Evolutionary conservation across 1,139 yeast species (phyloP), one percentile per base, ranked within the genome.

Genomic region (Meyerozyma smithsonii): DNA sequence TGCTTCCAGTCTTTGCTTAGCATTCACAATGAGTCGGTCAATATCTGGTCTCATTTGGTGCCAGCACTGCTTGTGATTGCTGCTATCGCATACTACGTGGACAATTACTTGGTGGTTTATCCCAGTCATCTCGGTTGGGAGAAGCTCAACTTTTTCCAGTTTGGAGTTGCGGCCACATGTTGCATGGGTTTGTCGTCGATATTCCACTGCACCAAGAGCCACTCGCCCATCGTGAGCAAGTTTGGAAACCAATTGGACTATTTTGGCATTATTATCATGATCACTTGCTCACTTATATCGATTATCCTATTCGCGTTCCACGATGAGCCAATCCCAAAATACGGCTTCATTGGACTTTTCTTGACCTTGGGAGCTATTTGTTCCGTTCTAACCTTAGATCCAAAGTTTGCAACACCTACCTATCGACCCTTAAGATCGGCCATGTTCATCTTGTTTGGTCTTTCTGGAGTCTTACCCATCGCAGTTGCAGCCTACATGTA

Each of bases 161-260:
- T 71, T 55, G 74, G 65, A 1, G 25, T 56, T 2, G 74, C 74
- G 3, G 64, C 63, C 17, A 62, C 71, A n/a, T 46, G 54, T 2
- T 89, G 96, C 54, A 63, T 90, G 46, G 74, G 79, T 35, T 70
- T 85, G 69, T 84, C 95, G 28, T 84, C 95, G 15, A 62, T 74
- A 1, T 89, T 84, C 62, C 97, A 89, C 55, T 74, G 85, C 44
- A 52, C 87, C 41, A 88, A 87, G 55, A 72, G 82, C 41, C 97
- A 89, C 58, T 86, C 96, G 8, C 71, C 65, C 21, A 49, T 54
- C 20, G 77, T 86, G 7, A 71, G 84, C 30, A 64, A 67, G 33
- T 64, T 81, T 42, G 95, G 96, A 2, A 87, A 88, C 56, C 85
- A 82, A 50, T 68, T 88, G 42, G 97, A 89, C 58, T 90, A 89